Base-by-base conservation (phyloP, 805 yeast genomes). In the Monosporozyma unispora region DNA sequence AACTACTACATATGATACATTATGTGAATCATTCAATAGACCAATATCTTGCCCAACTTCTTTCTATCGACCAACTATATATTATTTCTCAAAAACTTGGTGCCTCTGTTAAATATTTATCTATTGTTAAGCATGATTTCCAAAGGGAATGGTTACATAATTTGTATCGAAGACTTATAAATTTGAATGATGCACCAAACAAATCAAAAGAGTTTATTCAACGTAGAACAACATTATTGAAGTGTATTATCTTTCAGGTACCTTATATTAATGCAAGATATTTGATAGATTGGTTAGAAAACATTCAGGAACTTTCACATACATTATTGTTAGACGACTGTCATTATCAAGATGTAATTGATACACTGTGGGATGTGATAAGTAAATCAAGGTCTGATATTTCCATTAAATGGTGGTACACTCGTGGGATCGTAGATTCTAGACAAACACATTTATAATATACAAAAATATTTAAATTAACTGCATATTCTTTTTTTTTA, bases 321-420 rank as follows among this genome's bases (percentile, higher is more conserved):
- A 31, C 21, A 21, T 14, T 21, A 19, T 28, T 42, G 7, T 42
- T 23, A 18, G 11, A 44, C 37, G 22, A 37, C 31, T 3, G 50
- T 21, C 42, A 39, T 39, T 39, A 39, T 39, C 25, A 47, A 6
- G 52, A 52, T n/a, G 21, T 60, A 1, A 28, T 57, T 18, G 51
- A 53, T 2, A 44, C 47, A 2, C 43, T 63, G 1, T 63, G 68
- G 67, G 48, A 54, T 4, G 50, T 56, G 1, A 44, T 61, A 14
- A 54, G 62, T 4, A 25, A 27, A 12, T 45, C 52, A 14, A 54
- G 50, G 21, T 54, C 57, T 8, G 58, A 57, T 11, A 25, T 31
- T 14, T 61, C 62, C 1, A 46, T 63, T 8, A 50, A 53, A 25
- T 64, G 68, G 68, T 64, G 68, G 66, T 63, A 41, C 21, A 14